Percentiles rank a stretch among this genome's conserved stretches.
Conservation (phyloP, 805 yeast species). For the Cyberlindnera bimundalis region DNA sequence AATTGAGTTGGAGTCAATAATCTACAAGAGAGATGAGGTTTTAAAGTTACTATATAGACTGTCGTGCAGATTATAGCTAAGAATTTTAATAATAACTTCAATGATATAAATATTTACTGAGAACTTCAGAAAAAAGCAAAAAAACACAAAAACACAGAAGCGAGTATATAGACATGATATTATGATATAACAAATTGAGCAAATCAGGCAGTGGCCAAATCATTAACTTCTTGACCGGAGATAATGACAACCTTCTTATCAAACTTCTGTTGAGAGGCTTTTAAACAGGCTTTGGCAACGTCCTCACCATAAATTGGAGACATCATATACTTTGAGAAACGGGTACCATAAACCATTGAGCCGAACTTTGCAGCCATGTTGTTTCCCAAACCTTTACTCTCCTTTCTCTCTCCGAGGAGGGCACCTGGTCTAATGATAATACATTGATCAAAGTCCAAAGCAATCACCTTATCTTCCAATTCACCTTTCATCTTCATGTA, state of each 20-base stretch:
- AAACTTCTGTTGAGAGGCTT: constrained; percentile 24
- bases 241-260: constrained; percentile 31
- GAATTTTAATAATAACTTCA: too few species aligned
- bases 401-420: constrained; percentile 59
- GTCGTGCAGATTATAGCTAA: too few species aligned
- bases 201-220: constrained; percentile 9
- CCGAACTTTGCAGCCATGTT: constrained; percentile 30
- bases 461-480: constrained; percentile 63
- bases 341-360: constrained; percentile 31
- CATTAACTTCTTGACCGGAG: constrained; percentile 27
- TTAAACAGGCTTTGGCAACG: constrained; percentile 55
- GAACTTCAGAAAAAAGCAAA: too few species aligned
- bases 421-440: constrained; percentile 78
- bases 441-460: constrained; percentile 63
- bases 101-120: too few species aligned
- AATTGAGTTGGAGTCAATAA: too few species aligned
- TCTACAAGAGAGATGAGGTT: too few species aligned
- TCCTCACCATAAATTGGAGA: constrained; percentile 62
- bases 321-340: constrained; percentile 30
- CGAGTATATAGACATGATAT: too few species aligned
- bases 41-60: too few species aligned
- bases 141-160: too few species aligned
- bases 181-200: too few species aligned
- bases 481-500: constrained; percentile 72
- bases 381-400: constrained; percentile 37